Base-by-base conservation (phyloP, 139 green algal genomes). In the Desmodesmus armatus region DNA sequence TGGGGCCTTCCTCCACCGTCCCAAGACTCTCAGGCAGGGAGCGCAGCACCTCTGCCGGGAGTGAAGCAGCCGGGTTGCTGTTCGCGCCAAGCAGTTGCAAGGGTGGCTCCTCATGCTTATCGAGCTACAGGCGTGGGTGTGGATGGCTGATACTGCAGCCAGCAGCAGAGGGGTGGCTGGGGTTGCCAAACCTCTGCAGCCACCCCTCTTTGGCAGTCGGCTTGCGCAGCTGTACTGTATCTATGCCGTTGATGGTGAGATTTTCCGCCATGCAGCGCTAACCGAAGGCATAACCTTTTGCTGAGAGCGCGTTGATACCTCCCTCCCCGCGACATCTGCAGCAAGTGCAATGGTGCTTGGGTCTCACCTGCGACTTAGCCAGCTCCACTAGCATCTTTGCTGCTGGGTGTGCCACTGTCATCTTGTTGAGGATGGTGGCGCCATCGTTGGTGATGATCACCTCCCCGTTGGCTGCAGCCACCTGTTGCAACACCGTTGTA, bases 391-490 rank as follows among this genome's bases (percentile, higher is more conserved):
- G 94, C 97, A 99, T 99, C 87, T 99, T 99, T 29, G 98, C 97
- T 37, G 97, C 98, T 21, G 97, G 97, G 90, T 99, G 96, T 67
- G 91, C 93, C 21, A 99, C 96, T 0, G 91, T 92, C 97, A 99
- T 99, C 87, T 98, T 98, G 73, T 99, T 96, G 17, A 99, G 90
- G 69, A 99, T 99, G 25, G 97, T 99, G 13, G 97, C 97, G 4
- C 97, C 97, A 85, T 99, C 97, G 86, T 99, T 99, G 41, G 97
- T 99, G 87, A 99, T 99, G 85, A 99, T 97, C 15, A 99, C 98
- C 81, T 99, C 96, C 2, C 97, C 97, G 44, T 96, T 93, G 0
- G 94, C 89, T 47, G 95, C 90, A 5, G 91, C 92, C 19, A 99
- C 92, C 95, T 98, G 92, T 58, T 44, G 37, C 37, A 31, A 5